Base-by-base conservation (phyloP, 257 asterid species). In the Nyctanthes arbortristis region DNA sequence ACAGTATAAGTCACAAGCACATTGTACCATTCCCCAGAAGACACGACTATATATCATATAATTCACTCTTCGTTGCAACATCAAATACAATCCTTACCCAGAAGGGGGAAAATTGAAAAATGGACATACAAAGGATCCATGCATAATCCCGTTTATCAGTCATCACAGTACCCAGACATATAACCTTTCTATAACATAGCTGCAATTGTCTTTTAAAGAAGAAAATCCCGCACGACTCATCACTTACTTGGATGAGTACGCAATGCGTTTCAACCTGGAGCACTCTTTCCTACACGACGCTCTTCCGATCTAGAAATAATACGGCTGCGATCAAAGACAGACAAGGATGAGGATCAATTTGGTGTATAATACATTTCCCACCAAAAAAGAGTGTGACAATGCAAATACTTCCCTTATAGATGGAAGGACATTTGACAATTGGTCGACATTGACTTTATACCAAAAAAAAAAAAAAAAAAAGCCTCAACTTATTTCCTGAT, bases 161-260 rank as follows among this genome's bases (percentile, higher is more conserved):
- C n/a, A n/a, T n/a, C n/a, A n/a, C n/a, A n/a, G n/a, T n/a, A n/a
- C n/a, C n/a, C n/a, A n/a, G n/a, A n/a, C n/a, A n/a, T n/a, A n/a
- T n/a, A n/a, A n/a, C n/a, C n/a, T n/a, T n/a, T n/a, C n/a, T n/a
- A n/a, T n/a, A n/a, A n/a, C n/a, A 68, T 49, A 39, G 43, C 75
- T 8, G 57, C 20, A 47, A 3, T 45, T 3, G 74, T 73, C 59
- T 54, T 40, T 57, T 61, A 73, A 73, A 73, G 29, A 28, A 57
- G 59, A 69, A 70, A 75, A 65, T 66, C 72, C 78, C 34, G 72
- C 78, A 77, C 77, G 73, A 75, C 88, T 79, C 86, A 43, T 77
- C 80, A 32, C 36, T 66, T 67, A 65, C 57, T 69, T 65, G 68
- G 83, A 82, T 14, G 87, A 75, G 84, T 67, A 74, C 61, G 32